Percentiles rank a stretch among this genome's conserved stretches.
Conservation (phyloP, 805 yeast species). For the Ascoidea asiatica region DNA sequence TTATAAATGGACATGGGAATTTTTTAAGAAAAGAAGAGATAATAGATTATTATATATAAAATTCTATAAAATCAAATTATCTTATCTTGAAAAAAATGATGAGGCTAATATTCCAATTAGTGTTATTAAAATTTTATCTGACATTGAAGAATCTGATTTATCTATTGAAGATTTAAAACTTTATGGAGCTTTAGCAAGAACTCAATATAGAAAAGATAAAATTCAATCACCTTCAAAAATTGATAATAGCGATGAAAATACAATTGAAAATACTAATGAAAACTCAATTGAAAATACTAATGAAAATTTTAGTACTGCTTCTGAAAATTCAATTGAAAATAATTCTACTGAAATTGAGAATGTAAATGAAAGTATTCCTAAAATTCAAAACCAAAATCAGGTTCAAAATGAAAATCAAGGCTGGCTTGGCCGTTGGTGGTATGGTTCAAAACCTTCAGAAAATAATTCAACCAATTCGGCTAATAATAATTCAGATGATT, state of each 20-base stretch:
- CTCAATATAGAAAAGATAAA: constrained; percentile 47
- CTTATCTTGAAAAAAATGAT: constrained; percentile 16
- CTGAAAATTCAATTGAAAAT: constrained; percentile 6
- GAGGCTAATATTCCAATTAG: constrained; percentile 13
- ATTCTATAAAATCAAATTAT: constrained; percentile 53
- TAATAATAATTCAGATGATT: constrained; percentile 12
- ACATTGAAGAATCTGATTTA: constrained; percentile 45
- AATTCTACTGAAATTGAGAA: constrained; percentile 4
- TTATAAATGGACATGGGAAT: constrained; percentile 82
- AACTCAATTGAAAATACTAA: constrained; percentile 10
- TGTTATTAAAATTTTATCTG: constrained; percentile 26
- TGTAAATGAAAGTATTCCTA: not conserved
- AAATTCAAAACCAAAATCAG: constrained; percentile 1
- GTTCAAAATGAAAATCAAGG: constrained; percentile 23
- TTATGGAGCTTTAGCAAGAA: constrained; percentile 69
- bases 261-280: constrained; percentile 10
- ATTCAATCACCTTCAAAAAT: constrained; percentile 5
- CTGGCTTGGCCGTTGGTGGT: constrained; percentile 68
- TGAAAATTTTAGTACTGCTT: constrained; percentile 11
- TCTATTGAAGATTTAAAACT: constrained; percentile 72
- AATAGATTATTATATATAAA: constrained; percentile 53
- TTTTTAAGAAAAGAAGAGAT: constrained; percentile 56
- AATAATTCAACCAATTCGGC: constrained; percentile 8
- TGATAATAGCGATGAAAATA: constrained; percentile 5
- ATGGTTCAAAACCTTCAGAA: constrained; percentile 15